These are phyloP conservation scores for Narthecium ossifragum DNA, from an alignment of 106 monocot species.

Conservation along the genomic window DNA sequence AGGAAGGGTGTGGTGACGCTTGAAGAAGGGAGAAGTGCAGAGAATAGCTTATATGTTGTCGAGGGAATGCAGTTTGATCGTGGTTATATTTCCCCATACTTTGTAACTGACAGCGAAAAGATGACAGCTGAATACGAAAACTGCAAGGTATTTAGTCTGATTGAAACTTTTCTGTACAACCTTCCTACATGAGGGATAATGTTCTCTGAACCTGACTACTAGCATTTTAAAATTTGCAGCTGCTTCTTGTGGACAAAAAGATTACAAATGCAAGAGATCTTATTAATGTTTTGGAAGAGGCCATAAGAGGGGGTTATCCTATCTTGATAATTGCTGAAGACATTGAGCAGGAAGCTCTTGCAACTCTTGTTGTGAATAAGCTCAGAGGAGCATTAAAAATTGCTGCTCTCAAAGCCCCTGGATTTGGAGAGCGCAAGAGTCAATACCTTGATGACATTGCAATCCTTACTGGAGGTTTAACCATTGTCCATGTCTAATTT, in stretches of 20 bases:
- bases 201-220: no score
- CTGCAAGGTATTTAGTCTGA: no score
- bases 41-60: slow-evolving; percentile 82
- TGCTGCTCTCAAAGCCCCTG: slow-evolving; percentile 93
- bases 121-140: slow-evolving; percentile 92
- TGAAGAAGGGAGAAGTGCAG: slow-evolving; percentile 93
- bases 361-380: slow-evolving; percentile 92
- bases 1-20: slow-evolving; percentile 95
- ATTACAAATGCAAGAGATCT: slow-evolving; percentile 91
- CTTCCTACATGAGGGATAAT: no score
- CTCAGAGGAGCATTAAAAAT: slow-evolving; percentile 91
- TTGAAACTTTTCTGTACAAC: no score
- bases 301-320: slow-evolving; percentile 85
- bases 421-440: slow-evolving; percentile 94
- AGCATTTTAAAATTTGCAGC: slow-evolving; percentile 29
- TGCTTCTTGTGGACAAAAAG: slow-evolving; percentile 94
- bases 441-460: slow-evolving; percentile 96
- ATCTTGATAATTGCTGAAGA: slow-evolving; percentile 85
- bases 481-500: neutral
- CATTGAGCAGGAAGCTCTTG: slow-evolving; percentile 92
- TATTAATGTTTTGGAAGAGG: slow-evolving; percentile 79
- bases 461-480: slow-evolving; percentile 76
- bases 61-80: slow-evolving; percentile 99
- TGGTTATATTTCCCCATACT: slow-evolving; percentile 91
- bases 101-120: slow-evolving; percentile 90